phyloP scores from a whole-genome alignment of 495 filamentous ascomycete genomes.

The Apodospora peruviana region DNA sequence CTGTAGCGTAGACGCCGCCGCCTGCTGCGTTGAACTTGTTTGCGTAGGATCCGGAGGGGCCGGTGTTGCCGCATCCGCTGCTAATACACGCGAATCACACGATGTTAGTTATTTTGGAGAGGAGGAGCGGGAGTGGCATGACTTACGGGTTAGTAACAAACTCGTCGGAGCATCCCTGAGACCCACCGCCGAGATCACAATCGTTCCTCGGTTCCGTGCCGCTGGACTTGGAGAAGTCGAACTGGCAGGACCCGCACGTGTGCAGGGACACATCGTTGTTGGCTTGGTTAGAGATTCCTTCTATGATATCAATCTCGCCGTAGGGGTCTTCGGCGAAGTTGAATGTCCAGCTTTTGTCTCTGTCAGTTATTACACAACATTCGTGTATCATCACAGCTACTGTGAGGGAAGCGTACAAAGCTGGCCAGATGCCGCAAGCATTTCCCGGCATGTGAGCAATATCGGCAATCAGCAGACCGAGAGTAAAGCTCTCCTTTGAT shows the following conservation, averaged over 20 bases:
- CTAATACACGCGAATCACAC: slow-evolving; percentile 2
- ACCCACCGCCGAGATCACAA: slow-evolving; percentile 21
- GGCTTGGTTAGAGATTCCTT: slow-evolving; percentile 52
- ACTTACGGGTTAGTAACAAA: slow-evolving; percentile 7
- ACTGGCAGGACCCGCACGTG: slow-evolving; percentile 52
- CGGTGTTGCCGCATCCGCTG: slow-evolving; percentile 29
- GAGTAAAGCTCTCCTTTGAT: slow-evolving; percentile 54
- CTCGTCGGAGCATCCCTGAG: slow-evolving; percentile 1
- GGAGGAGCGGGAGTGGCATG: no score
- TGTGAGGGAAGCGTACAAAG: slow-evolving; percentile 15
- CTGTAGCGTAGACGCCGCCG: slow-evolving; percentile 69
- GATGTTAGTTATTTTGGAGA: not conserved
- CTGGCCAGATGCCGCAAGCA: slow-evolving; percentile 66
- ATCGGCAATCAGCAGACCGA: slow-evolving; percentile 62
- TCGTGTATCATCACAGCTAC: not conserved
- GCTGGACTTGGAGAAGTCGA: slow-evolving; percentile 26
- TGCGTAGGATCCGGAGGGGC: slow-evolving; percentile 48
- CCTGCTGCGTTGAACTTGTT: slow-evolving; percentile 60
- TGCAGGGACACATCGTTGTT: slow-evolving; percentile 63
- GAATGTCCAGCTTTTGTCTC: slow-evolving; percentile 26
- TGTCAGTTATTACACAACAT: slow-evolving; percentile 14
- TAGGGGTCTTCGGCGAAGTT: slow-evolving; percentile 34
- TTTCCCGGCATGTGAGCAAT: slow-evolving; percentile 65
- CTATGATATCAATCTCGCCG: slow-evolving; percentile 81
- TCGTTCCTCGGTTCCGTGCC: slow-evolving; percentile 40